phyloP scores from a whole-genome alignment of 495 filamentous ascomycete genomes.

The Aspergillus sparsus region DNA sequence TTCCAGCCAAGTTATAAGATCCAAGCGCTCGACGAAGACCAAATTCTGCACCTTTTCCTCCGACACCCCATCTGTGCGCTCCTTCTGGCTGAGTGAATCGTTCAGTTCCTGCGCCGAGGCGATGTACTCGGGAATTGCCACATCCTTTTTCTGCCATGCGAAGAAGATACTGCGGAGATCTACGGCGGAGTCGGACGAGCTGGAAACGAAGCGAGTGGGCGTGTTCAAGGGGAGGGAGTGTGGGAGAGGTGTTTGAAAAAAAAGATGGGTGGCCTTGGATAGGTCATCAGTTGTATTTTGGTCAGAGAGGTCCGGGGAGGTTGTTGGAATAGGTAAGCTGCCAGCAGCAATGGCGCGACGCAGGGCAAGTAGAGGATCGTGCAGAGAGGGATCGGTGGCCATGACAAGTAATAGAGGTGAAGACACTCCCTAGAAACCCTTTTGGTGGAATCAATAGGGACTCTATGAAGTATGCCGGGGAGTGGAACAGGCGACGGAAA shows the following conservation, averaged over 20 bases:
- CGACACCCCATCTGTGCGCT: conserved; percentile 49
- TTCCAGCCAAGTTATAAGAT: conserved; percentile 89
- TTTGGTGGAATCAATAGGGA: neutral
- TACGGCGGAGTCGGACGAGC: conserved; percentile 61
- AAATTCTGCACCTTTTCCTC: conserved; percentile 70
- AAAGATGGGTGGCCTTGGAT: conserved; percentile 77
- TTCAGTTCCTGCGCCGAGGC: conserved; percentile 77
- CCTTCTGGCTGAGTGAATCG: conserved; percentile 66
- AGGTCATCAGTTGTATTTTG: conserved; percentile 56
- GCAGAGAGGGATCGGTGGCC: conserved; percentile 41
- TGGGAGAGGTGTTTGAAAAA: conserved; percentile 65
- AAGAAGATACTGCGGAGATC: conserved; percentile 94
- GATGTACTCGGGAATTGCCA: conserved; percentile 86
- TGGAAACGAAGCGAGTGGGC: conserved; percentile 80
- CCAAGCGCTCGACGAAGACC: conserved; percentile 84
- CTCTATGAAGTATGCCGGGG: neutral
- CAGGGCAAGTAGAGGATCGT: conserved; percentile 76
- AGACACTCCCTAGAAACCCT: conserved; percentile 7
- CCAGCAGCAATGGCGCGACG: conserved; percentile 73
- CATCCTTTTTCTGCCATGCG: conserved; percentile 89
- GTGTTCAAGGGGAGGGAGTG: conserved; percentile 71
- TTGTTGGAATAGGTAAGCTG: conserved; percentile 66
- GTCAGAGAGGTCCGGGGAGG: conserved; percentile 57
- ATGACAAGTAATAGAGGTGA: conserved; percentile 7
- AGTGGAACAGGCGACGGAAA: neutral